Evolutionary conservation across 805 yeast genomes (phyloP).

Genomic region (Kluyveromyces starmeri): DNA sequence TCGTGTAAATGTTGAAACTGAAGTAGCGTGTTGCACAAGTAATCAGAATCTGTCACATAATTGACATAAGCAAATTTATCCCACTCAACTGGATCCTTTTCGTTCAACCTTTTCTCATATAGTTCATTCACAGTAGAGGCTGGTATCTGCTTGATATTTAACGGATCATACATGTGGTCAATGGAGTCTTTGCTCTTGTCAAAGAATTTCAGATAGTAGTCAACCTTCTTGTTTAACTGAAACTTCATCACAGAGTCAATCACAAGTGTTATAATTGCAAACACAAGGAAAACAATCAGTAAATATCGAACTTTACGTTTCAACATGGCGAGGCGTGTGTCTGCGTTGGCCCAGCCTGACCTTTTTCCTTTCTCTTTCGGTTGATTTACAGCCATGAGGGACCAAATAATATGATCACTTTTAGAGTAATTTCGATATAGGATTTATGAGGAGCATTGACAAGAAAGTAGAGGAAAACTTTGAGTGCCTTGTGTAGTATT

Average conservation of each 20-base stretch:
- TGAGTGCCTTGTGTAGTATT: too few relatives aligned
- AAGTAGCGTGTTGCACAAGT: slow-evolving; percentile 41
- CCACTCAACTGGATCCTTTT: slow-evolving; percentile 28
- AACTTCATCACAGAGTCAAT: slow-evolving; percentile 20
- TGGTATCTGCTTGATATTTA: slow-evolving; percentile 15
- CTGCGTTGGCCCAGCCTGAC: too few relatives aligned
- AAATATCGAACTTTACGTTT: slow-evolving; percentile 19
- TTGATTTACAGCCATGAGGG: too few relatives aligned
- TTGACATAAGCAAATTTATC: slow-evolving; percentile 42
- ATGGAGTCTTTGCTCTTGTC: slow-evolving; percentile 20
- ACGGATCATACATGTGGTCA: slow-evolving; percentile 13
- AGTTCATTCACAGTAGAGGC: slow-evolving; percentile 8
- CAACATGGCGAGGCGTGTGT: slow-evolving; percentile 12
- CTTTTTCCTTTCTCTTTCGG: too few relatives aligned
- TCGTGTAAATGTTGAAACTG: slow-evolving; percentile 33
- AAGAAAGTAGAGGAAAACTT: too few relatives aligned
- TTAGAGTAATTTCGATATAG: too few relatives aligned
- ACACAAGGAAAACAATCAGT: slow-evolving; percentile 7
- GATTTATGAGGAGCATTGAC: too few relatives aligned
- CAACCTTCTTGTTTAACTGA: slow-evolving; percentile 25
- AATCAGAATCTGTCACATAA: slow-evolving; percentile 44
- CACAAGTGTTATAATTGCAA: slow-evolving; percentile 9
- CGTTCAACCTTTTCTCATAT: slow-evolving; percentile 1
- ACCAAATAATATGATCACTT: too few relatives aligned
- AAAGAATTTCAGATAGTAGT: slow-evolving; percentile 21